Evolutionary conservation across 2,329 filamentous ascomycete genomes (phyloP).

Genomic region (Trichoderma gracile): DNA sequence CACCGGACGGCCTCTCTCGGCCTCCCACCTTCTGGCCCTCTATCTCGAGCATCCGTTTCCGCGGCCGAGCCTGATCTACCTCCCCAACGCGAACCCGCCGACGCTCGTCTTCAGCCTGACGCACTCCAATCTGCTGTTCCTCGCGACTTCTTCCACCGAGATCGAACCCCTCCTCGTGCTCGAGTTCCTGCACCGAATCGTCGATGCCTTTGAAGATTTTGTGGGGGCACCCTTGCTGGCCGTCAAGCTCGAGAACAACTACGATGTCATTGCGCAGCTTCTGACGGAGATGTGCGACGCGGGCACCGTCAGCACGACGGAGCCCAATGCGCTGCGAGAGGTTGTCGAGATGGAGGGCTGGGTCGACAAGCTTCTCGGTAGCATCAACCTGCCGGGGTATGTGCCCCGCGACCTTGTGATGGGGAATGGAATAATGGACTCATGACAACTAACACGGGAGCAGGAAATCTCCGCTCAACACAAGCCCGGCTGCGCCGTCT

Average conservation of each 20-base stretch:
- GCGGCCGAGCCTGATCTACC: conserved; percentile 82
- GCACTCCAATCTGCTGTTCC: conserved; percentile 85
- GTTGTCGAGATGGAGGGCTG: conserved; percentile 89
- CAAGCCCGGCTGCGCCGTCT: conserved; percentile 41
- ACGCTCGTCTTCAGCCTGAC: conserved; percentile 84
- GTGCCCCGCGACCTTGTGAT: too few relatives aligned
- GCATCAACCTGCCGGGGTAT: conserved; percentile 79
- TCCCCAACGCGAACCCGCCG: conserved; percentile 78
- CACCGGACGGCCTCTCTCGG: conserved; percentile 75
- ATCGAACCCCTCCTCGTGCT: conserved; percentile 86
- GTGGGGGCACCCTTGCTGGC: conserved; percentile 83
- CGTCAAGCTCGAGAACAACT: conserved; percentile 82
- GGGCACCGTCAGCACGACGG: conserved; percentile 84
- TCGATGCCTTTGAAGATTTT: conserved; percentile 93
- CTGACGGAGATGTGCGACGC: conserved; percentile 96
- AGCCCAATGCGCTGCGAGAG: conserved; percentile 89
- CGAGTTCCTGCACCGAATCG: conserved; percentile 90
- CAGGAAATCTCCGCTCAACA: conserved; percentile 46
- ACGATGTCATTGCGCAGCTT: conserved; percentile 91
- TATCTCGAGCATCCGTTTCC: conserved; percentile 82
- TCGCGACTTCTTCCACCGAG: conserved; percentile 82
- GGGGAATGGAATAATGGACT: too few relatives aligned
- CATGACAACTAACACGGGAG: neutral
- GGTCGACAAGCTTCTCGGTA: conserved; percentile 84
- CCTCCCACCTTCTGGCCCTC: conserved; percentile 75